Conservation (phyloP, 1,139 yeast species). For the Suhomyces maxii region DNA sequence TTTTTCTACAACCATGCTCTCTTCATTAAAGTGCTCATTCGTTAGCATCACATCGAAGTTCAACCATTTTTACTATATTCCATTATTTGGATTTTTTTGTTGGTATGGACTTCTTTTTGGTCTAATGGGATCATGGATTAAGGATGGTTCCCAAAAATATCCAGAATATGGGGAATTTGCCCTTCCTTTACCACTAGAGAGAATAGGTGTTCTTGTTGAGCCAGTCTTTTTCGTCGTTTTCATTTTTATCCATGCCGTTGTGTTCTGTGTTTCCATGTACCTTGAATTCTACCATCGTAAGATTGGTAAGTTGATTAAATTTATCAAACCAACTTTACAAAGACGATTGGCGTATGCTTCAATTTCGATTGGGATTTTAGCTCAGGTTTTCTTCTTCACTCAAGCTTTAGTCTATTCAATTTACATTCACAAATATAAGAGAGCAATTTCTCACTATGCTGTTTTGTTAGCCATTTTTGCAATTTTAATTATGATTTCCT, state of each 20-base stretch:
- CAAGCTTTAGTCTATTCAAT: slow-evolving; percentile 26
- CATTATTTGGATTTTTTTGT: slow-evolving; percentile 29
- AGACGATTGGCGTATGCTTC: slow-evolving; percentile 29
- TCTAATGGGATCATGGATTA: slow-evolving; percentile 26
- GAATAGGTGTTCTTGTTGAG: slow-evolving; percentile 28
- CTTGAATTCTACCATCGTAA: slow-evolving; percentile 33
- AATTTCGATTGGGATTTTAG: slow-evolving; percentile 24
- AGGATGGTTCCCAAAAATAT: slow-evolving; percentile 20
- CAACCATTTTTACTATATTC: slow-evolving; percentile 30
- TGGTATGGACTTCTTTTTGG: slow-evolving; percentile 29
- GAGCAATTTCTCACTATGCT: slow-evolving; percentile 26
- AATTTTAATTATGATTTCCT: slow-evolving; percentile 20
- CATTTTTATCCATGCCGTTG: slow-evolving; percentile 25
- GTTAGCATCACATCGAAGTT: slow-evolving; percentile 23
- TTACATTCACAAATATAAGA: slow-evolving; percentile 19
- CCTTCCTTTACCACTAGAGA: slow-evolving; percentile 24
- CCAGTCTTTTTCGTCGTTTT: slow-evolving; percentile 29
- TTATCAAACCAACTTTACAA: slow-evolving; percentile 28
- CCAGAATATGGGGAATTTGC: slow-evolving; percentile 18
- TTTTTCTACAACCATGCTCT: slow-evolving; percentile 8
- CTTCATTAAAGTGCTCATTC: slow-evolving; percentile 12
- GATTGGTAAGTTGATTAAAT: slow-evolving; percentile 33
- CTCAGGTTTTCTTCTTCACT: slow-evolving; percentile 27
- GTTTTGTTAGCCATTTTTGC: slow-evolving; percentile 29
- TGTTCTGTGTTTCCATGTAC: slow-evolving; percentile 28